Evolutionary conservation across 805 yeast species (phyloP), one percentile per base, ranked within the genome.

Genomic region (Pichia occidentalis): DNA sequence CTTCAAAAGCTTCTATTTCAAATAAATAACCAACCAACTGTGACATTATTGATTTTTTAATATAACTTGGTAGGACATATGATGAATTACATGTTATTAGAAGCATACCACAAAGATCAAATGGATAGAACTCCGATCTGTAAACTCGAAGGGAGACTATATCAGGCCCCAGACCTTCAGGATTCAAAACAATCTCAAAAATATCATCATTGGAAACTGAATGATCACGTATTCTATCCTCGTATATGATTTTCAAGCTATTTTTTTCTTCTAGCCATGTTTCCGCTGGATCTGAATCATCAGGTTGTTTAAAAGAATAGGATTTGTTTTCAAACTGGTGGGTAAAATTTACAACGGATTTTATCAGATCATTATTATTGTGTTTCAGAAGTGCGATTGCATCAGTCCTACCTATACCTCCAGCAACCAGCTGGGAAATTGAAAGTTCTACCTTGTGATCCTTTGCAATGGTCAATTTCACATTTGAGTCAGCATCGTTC

Each of bases 261-360:
- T 80, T 86, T 12, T 79, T 52, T 52, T 88, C 97, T 52, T 83
- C 83, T 1, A 63, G 56, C 96, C 96, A 88, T 10, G 72, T 51
- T 5, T 65, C 73, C 8, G 25, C n/a, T 8, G 43, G 29, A 42
- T 41, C 30, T 3, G 48, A 32, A 4, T 5, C 16, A 18, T 17
- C 23, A 9, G 45, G 50, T 12, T 53, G 28, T 49, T 18, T 27
- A 10, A 22, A 14, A 10, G n/a, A n/a, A 32, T 20, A 7, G 25
- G 4, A 4, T 21, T 20, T 3, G 14, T 9, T 5, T 28, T 16
- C 2, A 59, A 45, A 19, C 67, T 46, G 24, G 57, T 58, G 36
- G 0, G 82, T 71, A 34, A 78, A 51, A 3, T 60, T 49, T 0
- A 76, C 71, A 18, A 77, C 72, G 0, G 88, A 67, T 12, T 57